phyloP scores from a whole-genome alignment of 1,284 basidiomycete species.

The Cystobasidiaceae sp. region DNA sequence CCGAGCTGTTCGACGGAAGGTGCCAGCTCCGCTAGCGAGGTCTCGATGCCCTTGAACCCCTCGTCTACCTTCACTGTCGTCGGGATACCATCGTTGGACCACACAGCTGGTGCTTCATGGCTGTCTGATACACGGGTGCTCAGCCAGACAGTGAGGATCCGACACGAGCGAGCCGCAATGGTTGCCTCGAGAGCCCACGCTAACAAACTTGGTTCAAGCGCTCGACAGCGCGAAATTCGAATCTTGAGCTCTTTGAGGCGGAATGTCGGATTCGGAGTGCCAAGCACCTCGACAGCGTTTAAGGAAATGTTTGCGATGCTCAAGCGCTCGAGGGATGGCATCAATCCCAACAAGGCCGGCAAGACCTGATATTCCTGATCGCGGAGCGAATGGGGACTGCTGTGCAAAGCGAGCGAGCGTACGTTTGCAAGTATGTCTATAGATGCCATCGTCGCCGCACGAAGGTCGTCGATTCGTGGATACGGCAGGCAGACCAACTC shows the following conservation, averaged over 20 bases:
- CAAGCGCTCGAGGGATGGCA: conserved; percentile 1
- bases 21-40: not conserved
- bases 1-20: conserved; percentile 1
- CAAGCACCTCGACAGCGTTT: not conserved
- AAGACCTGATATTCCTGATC: conserved; percentile 6
- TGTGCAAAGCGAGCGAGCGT: conserved; percentile 1
- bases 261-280: not conserved
- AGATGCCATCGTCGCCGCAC: not conserved
- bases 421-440: conserved; percentile 4
- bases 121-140: conserved; percentile 4
- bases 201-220: not conserved
- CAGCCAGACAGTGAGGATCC: not conserved
- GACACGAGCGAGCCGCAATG: not conserved
- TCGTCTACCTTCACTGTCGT: not conserved
- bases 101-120: not conserved
- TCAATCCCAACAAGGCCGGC: not conserved
- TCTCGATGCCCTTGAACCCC: conserved; percentile 1
- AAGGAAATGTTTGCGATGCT: conserved; percentile 8
- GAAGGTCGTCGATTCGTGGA: not conserved
- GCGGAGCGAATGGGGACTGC: not conserved
- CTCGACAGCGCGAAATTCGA: not conserved
- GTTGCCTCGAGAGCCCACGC: conserved; percentile 11
- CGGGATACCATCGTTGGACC: not conserved
- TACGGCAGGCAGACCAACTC: conserved; percentile 20
- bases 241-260: not conserved